A percentile compares a stretch with the other conserved stretches of the same genome.
phyloP scores from a whole-genome alignment of 2,329 filamentous ascomycete species.

The Cytospora piceicola region DNA sequence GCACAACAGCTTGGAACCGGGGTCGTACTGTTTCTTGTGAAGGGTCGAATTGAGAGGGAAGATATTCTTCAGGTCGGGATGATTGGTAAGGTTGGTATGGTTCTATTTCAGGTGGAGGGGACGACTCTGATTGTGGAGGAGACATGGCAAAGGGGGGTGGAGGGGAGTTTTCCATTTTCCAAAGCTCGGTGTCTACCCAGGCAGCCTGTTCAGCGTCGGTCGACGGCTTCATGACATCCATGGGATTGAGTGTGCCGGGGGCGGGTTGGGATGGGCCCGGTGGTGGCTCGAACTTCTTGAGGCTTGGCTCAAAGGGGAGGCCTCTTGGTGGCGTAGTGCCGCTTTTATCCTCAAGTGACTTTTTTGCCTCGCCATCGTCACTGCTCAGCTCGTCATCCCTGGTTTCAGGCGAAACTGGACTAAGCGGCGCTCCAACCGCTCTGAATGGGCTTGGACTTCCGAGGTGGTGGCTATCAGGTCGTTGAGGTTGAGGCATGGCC shows the following conservation, averaged over 20 bases:
- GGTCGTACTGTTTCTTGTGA: conserved; percentile 21
- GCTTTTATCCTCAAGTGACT: conserved; percentile 13
- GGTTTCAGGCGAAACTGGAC: conserved; percentile 22
- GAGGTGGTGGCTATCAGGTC: conserved; percentile 7
- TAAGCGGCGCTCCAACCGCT: conserved; percentile 22
- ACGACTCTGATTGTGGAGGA: conserved; percentile 20
- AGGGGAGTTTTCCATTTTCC: conserved; percentile 40
- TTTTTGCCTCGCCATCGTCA: conserved; percentile 20
- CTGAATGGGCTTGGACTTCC: conserved; percentile 21
- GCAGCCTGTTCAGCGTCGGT: conserved; percentile 42
- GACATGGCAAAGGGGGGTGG: conserved; percentile 31
- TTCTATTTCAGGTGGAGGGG: conserved; percentile 16
- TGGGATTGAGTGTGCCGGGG: conserved; percentile 56
- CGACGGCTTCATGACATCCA: conserved; percentile 55
- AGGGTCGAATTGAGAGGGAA: conserved; percentile 11
- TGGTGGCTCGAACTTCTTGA: conserved; percentile 34
- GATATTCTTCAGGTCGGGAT: conserved; percentile 11
- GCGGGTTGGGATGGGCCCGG: conserved; percentile 41
- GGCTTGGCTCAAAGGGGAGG: conserved; percentile 24
- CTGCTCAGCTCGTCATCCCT: conserved; percentile 27
- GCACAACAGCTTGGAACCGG: conserved; percentile 30
- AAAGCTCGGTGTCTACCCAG: conserved; percentile 42
- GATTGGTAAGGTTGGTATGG: conserved; percentile 5
- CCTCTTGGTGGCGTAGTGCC: conserved; percentile 25
- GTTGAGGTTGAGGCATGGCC: conserved; percentile 19